phyloP scores from a whole-genome alignment of 345 rosid species.

The Sisymbrium irio region DNA sequence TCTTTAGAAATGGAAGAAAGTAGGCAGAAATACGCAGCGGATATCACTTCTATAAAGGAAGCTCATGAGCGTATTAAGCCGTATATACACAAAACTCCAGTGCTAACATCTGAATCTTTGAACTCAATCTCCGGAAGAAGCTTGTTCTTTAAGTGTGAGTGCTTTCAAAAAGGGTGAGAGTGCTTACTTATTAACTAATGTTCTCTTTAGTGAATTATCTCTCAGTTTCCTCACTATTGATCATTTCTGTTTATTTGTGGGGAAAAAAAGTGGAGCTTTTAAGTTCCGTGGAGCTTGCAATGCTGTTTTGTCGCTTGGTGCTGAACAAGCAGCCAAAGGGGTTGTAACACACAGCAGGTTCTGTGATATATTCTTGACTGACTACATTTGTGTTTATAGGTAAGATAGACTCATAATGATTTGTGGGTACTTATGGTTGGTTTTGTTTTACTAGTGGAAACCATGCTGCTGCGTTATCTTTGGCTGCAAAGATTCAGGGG shows the following conservation, averaged over 20 bases:
- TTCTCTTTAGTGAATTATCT: not conserved
- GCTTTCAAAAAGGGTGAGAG: conserved; percentile 80
- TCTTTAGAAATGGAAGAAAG: conserved; percentile 46
- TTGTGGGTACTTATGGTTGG: not conserved
- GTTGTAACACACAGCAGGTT: conserved; percentile 96
- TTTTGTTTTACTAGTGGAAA: conserved; percentile 53
- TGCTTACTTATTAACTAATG: not conserved
- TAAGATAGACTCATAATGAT: not conserved
- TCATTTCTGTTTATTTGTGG: not conserved
- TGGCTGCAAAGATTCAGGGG: conserved; percentile 80
- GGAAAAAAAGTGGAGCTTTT: conserved; percentile 70
- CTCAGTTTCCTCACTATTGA: not conserved
- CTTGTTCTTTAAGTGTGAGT: conserved; percentile 83
- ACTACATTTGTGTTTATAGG: not conserved
- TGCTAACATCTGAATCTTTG: conserved; percentile 65
- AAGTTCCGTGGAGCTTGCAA: conserved; percentile 94
- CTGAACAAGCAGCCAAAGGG: conserved; percentile 70
- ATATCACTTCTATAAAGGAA: conserved; percentile 67
- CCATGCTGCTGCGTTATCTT: conserved; percentile 93
- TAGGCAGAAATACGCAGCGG: conserved; percentile 64
- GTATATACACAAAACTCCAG: conserved; percentile 67
- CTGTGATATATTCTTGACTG: not conserved
- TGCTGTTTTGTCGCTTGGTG: conserved; percentile 68
- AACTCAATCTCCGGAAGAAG: conserved; percentile 57
- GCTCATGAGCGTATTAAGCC: conserved; percentile 60